Evolutionary conservation across 306 rosid genomes (phyloP).

Genomic region (Medicago truncatula): MtrunA17r5.0-ANR NC_053042.1:1368501-1369000

Average conservation of each 20-base stretch:
- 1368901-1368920: conserved; percentile 64
- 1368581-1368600: conserved; percentile 74
- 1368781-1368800: conserved; percentile 51
- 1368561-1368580: conserved; percentile 66
- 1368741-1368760: conserved; percentile 75
- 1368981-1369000: conserved; percentile 60
- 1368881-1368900: conserved; percentile 67
- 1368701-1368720: conserved; percentile 57
- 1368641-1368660: conserved; percentile 57
- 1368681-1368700: conserved; percentile 55
- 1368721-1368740: conserved; percentile 63
- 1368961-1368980: conserved; percentile 56
- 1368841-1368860: conserved; percentile 64
- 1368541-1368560: conserved; percentile 63
- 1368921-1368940: conserved; percentile 57
- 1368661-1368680: conserved; percentile 65
- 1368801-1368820: conserved; percentile 51
- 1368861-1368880: conserved; percentile 61
- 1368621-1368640: conserved; percentile 66
- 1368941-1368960: conserved; percentile 68
- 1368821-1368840: conserved; percentile 63
- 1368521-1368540: conserved; percentile 72
- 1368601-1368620: conserved; percentile 70
- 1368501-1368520: conserved; percentile 88
- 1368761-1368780: conserved; percentile 61